These are phyloP conservation scores for Polytrichum formosum DNA, from an alignment of 225 moss, liverwort and hornwort genomes.

Conservation along the genomic window DNA sequence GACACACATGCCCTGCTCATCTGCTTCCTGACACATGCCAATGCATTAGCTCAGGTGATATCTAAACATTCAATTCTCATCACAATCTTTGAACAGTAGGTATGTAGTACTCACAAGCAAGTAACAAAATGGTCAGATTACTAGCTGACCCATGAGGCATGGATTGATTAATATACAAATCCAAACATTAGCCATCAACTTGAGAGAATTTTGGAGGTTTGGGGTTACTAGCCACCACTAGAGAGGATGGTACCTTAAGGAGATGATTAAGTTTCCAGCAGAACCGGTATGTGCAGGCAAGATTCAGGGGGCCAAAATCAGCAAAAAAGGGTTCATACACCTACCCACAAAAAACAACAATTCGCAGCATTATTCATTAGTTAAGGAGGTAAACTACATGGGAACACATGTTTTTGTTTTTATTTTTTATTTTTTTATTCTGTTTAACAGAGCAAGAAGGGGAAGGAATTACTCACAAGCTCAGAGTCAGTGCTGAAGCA, in stretches of 20 bases:
- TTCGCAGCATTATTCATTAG: background rate
- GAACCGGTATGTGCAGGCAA: constrained; percentile 93
- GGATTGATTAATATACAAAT: too few species aligned
- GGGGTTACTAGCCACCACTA: background rate
- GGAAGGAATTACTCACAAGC: constrained; percentile 49
- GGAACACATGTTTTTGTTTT: background rate
- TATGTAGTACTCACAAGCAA: too few species aligned
- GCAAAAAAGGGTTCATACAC: constrained; percentile 98
- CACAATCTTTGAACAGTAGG: too few species aligned
- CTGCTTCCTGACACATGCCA: constrained; percentile 80
- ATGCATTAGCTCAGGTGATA: constrained; percentile 19
- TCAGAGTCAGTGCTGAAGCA: constrained; percentile 89
- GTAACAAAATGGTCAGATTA: too few species aligned
- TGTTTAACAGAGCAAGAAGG: too few species aligned
- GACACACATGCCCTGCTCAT: constrained; percentile 89
- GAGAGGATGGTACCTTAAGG: constrained; percentile 69
- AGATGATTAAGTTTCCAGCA: constrained; percentile 96
- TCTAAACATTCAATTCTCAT: too few species aligned
- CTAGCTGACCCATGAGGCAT: too few species aligned
- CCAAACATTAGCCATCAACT: too few species aligned
- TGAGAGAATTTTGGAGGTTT: too few species aligned
- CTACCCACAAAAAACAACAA: constrained; percentile 31
- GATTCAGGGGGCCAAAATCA: constrained; percentile 93
- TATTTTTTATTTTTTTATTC: too few species aligned
- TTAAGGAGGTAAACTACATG: background rate